Evolutionary conservation across 1,139 yeast species (phyloP).

Genomic region (Taiozyma sp.): DNA sequence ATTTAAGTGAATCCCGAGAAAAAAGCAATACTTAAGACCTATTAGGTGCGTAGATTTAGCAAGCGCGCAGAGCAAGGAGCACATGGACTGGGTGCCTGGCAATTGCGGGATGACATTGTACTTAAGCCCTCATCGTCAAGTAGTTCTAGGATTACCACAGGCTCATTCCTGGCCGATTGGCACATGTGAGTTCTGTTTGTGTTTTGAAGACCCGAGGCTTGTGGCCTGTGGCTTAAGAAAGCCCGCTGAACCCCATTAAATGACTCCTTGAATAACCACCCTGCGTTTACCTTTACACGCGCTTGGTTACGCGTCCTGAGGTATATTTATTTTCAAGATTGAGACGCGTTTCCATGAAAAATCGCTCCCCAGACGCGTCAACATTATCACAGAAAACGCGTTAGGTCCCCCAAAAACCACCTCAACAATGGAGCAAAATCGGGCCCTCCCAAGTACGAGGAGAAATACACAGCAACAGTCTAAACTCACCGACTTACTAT

Average conservation of each 20-base stretch:
- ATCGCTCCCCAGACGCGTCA: neutral
- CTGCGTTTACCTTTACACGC: too few relatives aligned
- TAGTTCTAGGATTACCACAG: neutral
- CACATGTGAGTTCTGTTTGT: too few relatives aligned
- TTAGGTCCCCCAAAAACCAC: neutral
- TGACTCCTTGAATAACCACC: too few relatives aligned
- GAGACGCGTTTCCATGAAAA: neutral
- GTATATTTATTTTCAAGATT: too few relatives aligned
- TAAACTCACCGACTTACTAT: neutral
- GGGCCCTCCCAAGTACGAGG: neutral
- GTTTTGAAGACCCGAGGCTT: too few relatives aligned
- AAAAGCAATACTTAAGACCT: neutral
- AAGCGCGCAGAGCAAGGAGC: neutral
- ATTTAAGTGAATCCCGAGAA: neutral
- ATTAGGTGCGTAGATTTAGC: neutral
- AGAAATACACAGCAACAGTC: neutral
- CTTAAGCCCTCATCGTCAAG: neutral
- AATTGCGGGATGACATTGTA: neutral
- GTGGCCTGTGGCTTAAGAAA: too few relatives aligned
- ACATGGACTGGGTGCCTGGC: too few relatives aligned
- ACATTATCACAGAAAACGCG: neutral
- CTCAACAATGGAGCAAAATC: neutral
- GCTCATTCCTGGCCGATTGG: too few relatives aligned
- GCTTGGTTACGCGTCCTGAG: neutral
- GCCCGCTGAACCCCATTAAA: too few relatives aligned